phyloP scores from a whole-genome alignment of 768 basidiomycete species.

The Pulveroboletus frians region DNA sequence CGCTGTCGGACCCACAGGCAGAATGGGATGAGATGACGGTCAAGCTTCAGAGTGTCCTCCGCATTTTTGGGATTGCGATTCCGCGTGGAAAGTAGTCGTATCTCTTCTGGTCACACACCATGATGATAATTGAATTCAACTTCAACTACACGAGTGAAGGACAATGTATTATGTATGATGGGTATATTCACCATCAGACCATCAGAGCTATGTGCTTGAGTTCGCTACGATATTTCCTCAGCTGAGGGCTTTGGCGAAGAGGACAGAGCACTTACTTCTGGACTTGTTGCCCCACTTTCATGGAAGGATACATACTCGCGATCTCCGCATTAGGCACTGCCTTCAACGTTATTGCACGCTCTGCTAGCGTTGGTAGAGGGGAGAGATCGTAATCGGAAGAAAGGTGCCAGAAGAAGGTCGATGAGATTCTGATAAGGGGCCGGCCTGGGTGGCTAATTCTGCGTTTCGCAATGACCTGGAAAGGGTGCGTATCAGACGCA shows the following conservation, averaged over 20 bases:
- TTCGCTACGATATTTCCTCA: conserved; percentile 46
- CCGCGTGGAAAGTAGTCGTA: conserved; percentile 19
- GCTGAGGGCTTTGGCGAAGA: neutral
- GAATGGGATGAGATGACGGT: conserved; percentile 95
- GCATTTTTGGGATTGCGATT: conserved; percentile 47
- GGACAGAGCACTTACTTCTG: conserved; percentile 50
- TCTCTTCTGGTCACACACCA: neutral
- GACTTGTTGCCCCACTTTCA: conserved; percentile 90
- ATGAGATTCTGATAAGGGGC: conserved; percentile 93
- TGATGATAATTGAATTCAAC: conserved; percentile 33
- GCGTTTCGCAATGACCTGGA: conserved; percentile 59
- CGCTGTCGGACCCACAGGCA: conserved; percentile 73
- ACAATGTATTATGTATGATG: neutral
- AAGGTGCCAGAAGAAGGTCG: conserved; percentile 94
- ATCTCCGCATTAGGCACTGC: conserved; percentile 29
- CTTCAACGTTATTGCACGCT: conserved; percentile 43
- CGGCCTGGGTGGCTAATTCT: conserved; percentile 58
- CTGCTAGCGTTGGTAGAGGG: conserved; percentile 52
- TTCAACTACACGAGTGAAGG: conserved; percentile 20
- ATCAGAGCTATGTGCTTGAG: conserved; percentile 77
- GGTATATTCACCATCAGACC: conserved; percentile 39
- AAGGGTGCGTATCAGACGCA: neutral
- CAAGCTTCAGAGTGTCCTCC: conserved; percentile 78
- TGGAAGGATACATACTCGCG: conserved; percentile 48
- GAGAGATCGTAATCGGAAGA: conserved; percentile 78